Base-by-base conservation (phyloP, 768 basidiomycete species). In the Auricularia sp. region DNA sequence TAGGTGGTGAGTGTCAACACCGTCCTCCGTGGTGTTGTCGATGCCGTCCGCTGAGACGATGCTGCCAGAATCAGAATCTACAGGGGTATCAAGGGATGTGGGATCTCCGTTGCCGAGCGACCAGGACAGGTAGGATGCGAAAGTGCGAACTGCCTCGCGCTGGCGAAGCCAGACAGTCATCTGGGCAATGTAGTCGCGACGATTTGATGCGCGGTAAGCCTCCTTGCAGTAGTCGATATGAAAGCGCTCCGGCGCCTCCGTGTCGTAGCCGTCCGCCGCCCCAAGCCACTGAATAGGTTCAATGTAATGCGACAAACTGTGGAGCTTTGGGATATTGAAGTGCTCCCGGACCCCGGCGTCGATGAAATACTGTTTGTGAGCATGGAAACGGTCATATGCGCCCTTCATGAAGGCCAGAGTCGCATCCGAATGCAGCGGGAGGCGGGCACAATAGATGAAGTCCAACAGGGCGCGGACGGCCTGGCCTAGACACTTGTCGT, bases 171-270 rank as follows among this genome's bases (percentile, higher is more conserved):
- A 79, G 0, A 61, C 34, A 0, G 75, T 74, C 81, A 82, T 82
- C 64, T 80, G 80, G 42, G 66, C 71, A 6, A 69, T n/a, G 61
- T 73, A 71, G 39, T 77, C 70, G 14, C 67, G 68, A 44, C 69
- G 65, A 66, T 76, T 77, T 8, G 67, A 67, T 3, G 72, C 73
- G 1, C 70, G 64, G 62, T 75, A 78, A 0, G 70, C 73, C 3
- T 68, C 45, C 66, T 82, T 82, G 1, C 78, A 76, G 54, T 71
- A 75, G 68, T 81, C 74, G 59, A 81, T 81, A 63, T 82, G 81
- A 0, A 82, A 71, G 0, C 74, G 73, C 67, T 81, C 78, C 0
- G 74, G 66, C 0, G 54, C 33, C 66, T 81, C 78, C 0, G 74
- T 77, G 64, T 75, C 75, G 68, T 70, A 75, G 62, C 74, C 75